Percentiles rank a stretch among this genome's conserved stretches.
phyloP scores from a whole-genome alignment of 768 basidiomycete species.

The Ramaria sp. region DNA sequence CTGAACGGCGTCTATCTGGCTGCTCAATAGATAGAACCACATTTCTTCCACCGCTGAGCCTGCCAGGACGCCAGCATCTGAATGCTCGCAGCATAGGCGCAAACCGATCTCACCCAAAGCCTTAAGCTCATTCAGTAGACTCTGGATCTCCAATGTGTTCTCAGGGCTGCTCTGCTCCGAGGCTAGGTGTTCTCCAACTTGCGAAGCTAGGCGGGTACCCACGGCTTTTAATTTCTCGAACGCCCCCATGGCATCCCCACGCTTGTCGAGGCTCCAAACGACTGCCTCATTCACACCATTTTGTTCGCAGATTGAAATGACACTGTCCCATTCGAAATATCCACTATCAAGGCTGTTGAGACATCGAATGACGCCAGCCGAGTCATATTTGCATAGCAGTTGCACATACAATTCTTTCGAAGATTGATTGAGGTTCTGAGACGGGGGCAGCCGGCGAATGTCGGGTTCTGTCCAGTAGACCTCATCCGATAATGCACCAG shows the following conservation, averaged over 20 bases:
- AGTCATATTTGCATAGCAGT: slow-evolving; percentile 65
- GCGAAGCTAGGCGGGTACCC: slow-evolving; percentile 9
- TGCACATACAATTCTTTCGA: slow-evolving; percentile 56
- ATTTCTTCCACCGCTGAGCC: slow-evolving; percentile 59
- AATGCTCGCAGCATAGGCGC: slow-evolving; percentile 60
- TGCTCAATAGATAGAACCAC: slow-evolving; percentile 80
- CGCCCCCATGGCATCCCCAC: slow-evolving; percentile 52
- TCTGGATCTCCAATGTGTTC: slow-evolving; percentile 19
- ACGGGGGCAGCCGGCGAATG: slow-evolving; percentile 21
- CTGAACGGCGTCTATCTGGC: slow-evolving; percentile 75
- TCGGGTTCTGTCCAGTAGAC: slow-evolving; percentile 8
- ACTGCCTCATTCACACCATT: slow-evolving; percentile 62
- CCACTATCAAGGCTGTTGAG: slow-evolving; percentile 45
- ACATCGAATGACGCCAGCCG: slow-evolving; percentile 48
- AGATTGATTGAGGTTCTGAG: slow-evolving; percentile 33
- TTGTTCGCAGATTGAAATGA: slow-evolving; percentile 56
- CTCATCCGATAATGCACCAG: slow-evolving; percentile 31
- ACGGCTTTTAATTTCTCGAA: slow-evolving; percentile 49
- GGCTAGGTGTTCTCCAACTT: slow-evolving; percentile 7
- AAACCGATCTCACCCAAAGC: slow-evolving; percentile 52
- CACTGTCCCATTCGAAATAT: slow-evolving; percentile 43
- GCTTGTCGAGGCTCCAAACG: slow-evolving; percentile 67
- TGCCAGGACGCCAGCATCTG: slow-evolving; percentile 28
- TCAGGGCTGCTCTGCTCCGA: neutral
- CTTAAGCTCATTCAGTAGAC: slow-evolving; percentile 39